Base-by-base conservation (phyloP, 164 flowering plant genomes). In the Euptelea pleiosperma region DNA sequence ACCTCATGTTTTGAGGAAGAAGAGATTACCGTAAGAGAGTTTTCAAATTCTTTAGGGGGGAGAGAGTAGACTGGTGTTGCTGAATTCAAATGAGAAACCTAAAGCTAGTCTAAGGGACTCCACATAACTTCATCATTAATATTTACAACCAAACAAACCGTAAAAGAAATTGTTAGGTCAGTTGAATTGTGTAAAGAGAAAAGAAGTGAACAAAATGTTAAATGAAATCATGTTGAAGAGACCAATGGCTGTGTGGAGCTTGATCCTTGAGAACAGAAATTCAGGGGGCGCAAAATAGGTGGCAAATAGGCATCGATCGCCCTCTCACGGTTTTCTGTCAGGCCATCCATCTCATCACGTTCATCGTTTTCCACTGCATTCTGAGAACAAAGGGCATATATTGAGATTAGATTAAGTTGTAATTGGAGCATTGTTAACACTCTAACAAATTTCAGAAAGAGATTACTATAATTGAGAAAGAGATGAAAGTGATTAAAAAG, bases 361-460 rank as follows among this genome's bases (percentile, higher is more conserved):
- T 84, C 87, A 56, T 89, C 92, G 16, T 66, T 81, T 57, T 81
- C 81, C 58, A 62, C 66, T 0, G 89, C 90, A 58, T 70, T 74
- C 96, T 88, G 78, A 30, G 69, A 24, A 73, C 12, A 63, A n/a
- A 57, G 3, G 26, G 46, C 31, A 44, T 1, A 25, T 24, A 1
- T 11, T n/a, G n/a, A n/a, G n/a, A n/a, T n/a, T n/a, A n/a, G n/a
- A n/a, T n/a, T n/a, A n/a, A n/a, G n/a, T 25, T 15, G 21, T 7
- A 8, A 43, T 34, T 34, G 30, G 4, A n/a, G n/a, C n/a, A n/a
- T n/a, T 24, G 12, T 4, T 4, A 22, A 25, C 5, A 46, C 11
- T 11, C 10, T 18, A 18, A 18, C 1, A 29, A 25, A 18, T 5
- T 4, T 53, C 36, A 42, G 8, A 31, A 5, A 30, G 6, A 11